Evolutionary conservation across 1,284 basidiomycete species (phyloP).

Genomic region (Irpex sp.): DNA sequence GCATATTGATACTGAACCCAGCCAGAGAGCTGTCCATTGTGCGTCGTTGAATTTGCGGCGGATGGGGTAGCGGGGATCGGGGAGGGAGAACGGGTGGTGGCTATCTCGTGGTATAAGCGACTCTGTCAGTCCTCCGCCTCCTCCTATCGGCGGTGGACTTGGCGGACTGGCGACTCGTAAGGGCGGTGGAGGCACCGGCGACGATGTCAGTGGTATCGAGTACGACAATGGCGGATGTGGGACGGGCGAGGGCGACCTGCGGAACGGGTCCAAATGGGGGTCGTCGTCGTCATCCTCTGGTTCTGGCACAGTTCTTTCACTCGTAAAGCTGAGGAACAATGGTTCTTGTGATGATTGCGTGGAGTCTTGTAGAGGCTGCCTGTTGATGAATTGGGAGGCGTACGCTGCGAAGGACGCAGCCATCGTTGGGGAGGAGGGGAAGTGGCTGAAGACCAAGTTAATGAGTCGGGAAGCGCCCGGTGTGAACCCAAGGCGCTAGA

Average conservation of each 20-base stretch:
- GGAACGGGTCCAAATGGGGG: slow-evolving; percentile 57
- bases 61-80: slow-evolving; percentile 64
- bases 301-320: slow-evolving; percentile 57
- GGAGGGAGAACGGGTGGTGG: slow-evolving; percentile 61
- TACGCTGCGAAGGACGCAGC: slow-evolving; percentile 62
- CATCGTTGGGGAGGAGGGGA: slow-evolving; percentile 27
- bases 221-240: slow-evolving; percentile 38
- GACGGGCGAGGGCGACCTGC: slow-evolving; percentile 43
- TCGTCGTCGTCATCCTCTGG: slow-evolving; percentile 68
- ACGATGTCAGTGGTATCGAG: too few species aligned
- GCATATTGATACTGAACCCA: slow-evolving; percentile 53
- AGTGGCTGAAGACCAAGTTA: background rate
- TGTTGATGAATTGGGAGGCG: slow-evolving; percentile 63
- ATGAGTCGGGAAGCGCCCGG: background rate
- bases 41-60: slow-evolving; percentile 71
- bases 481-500: too few species aligned
- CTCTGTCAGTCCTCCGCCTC: slow-evolving; percentile 39
- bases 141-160: slow-evolving; percentile 21
- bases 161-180: slow-evolving; percentile 31
- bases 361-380: slow-evolving; percentile 40
- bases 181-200: slow-evolving; percentile 23
- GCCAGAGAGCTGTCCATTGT: slow-evolving; percentile 68
- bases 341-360: slow-evolving; percentile 64
- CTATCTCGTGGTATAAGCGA: slow-evolving; percentile 72
- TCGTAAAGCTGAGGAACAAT: slow-evolving; percentile 79